Evolutionary conservation across 441 rosid species (phyloP), one percentile per base, ranked within the genome.

Genomic region (Lepidium campestre): DNA sequence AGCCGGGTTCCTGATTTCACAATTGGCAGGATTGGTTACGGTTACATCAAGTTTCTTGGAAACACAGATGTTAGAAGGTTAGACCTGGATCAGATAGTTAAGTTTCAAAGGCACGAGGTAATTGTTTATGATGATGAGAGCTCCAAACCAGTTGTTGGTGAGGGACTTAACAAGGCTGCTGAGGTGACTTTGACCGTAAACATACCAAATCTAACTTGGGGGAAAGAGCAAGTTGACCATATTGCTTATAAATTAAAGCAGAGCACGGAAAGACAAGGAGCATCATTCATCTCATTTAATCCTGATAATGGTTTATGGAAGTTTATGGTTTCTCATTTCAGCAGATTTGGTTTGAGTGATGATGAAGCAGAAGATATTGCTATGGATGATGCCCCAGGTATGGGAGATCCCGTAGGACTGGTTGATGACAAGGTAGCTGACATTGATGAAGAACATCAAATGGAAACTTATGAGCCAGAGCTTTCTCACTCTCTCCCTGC

Each of bases 401-500:
- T 73, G 36, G 85, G 82, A 60, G 82, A 82, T 66, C 75, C 72
- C 20, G 57, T 41, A 20, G 73, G 60, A 58, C 76, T 76, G 69
- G 78, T 74, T 75, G 86, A 70, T 59, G 82, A 71, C 36, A 80
- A 83, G 71, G 57, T 75, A 58, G 63, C 71, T 52, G 84, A 76
- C 34, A 56, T 68, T 62, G 79, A 78, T 76, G 81, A 79, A 60
- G 91, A 77, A 44, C 48, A 74, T 70, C 79, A 29, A 56, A 73
- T 70, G 53, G 82, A 83, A 66, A 64, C 72, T 76, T 73, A 40
- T 58, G 86, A 79, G 61, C 78, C 83, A 13, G 79, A 84, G 80
- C 94, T 94, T 81, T 87, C 95, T 78, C 98, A 89, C 78, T 91
- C 99, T 75, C 96, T 91, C 73, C 99, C 97, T 57, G 80, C 96